These are phyloP conservation scores for Nicotiana noctiflora DNA, from an alignment of 257 asterid species.

Conservation along the genomic window DNA sequence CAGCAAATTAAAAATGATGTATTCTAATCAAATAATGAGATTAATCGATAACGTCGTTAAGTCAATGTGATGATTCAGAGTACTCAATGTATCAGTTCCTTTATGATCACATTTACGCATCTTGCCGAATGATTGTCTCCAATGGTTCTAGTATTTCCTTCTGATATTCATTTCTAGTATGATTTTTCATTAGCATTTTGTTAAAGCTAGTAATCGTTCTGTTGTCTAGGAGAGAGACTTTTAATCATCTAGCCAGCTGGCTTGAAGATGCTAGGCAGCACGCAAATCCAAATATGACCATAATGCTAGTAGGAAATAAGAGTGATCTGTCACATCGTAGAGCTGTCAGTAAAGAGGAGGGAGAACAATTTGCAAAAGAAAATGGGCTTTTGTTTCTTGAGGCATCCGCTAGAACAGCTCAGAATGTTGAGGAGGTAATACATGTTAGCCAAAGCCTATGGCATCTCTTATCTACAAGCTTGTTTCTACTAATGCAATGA, in stretches of 20 bases:
- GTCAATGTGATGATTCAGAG: neutral
- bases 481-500: neutral
- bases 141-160: neutral
- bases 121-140: neutral
- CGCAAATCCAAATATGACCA: slow-evolving; percentile 71
- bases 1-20: neutral
- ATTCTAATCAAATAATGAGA: neutral
- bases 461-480: neutral
- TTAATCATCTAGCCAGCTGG: slow-evolving; percentile 78
- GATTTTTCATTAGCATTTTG: neutral
- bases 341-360: slow-evolving; percentile 80
- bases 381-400: slow-evolving; percentile 67
- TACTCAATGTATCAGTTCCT: neutral
- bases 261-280: slow-evolving; percentile 83
- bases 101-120: neutral
- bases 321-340: slow-evolving; percentile 69
- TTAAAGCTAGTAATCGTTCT: neutral
- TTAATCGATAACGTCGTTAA: neutral
- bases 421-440: slow-evolving; percentile 69
- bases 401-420: slow-evolving; percentile 81
- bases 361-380: slow-evolving; percentile 82
- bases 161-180: neutral
- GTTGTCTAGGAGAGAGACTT: slow-evolving; percentile 57
- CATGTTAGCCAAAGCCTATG: neutral
- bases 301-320: slow-evolving; percentile 73